phyloP scores from a whole-genome alignment of 2,329 filamentous ascomycete species.

The Aureobasidium sp. region DNA sequence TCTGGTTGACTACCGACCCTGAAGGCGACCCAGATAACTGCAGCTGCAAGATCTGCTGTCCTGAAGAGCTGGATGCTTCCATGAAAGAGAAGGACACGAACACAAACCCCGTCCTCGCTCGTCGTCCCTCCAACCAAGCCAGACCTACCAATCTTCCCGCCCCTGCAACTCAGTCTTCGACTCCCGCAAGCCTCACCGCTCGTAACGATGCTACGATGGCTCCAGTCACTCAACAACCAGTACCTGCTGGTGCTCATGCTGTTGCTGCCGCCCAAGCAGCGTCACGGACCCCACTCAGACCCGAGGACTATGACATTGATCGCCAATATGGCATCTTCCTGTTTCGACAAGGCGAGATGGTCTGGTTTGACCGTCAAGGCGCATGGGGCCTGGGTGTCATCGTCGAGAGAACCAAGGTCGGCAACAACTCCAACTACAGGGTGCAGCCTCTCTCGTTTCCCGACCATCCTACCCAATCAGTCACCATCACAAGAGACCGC shows the following conservation, averaged over 20 bases:
- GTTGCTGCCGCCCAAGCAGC: conserved; percentile 14
- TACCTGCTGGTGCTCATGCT: conserved; percentile 18
- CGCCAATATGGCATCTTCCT: conserved; percentile 42
- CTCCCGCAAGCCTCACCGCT: background rate
- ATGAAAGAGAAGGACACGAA: conserved; percentile 29
- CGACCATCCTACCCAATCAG: conserved; percentile 19
- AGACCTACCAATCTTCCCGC: background rate
- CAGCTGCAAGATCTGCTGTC: conserved; percentile 51
- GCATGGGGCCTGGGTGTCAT: conserved; percentile 52
- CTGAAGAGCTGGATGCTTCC: conserved; percentile 37
- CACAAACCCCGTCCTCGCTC: conserved; percentile 21
- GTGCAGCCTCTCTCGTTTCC: conserved; percentile 36
- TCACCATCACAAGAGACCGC: conserved; percentile 39
- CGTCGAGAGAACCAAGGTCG: conserved; percentile 36
- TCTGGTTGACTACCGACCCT: conserved; percentile 51
- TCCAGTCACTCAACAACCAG: conserved; percentile 19
- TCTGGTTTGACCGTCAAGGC: conserved; percentile 48
- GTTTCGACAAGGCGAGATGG: conserved; percentile 49
- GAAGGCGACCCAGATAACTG: conserved; percentile 49
- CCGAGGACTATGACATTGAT: conserved; percentile 45
- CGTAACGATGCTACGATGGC: background rate
- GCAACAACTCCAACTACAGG: conserved; percentile 22
- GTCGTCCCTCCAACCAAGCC: conserved; percentile 17
- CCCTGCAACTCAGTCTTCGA: background rate
- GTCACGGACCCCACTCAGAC: conserved; percentile 16